Evolutionary conservation across 2,329 filamentous ascomycete species (phyloP).

Genomic region (Shiraia bambusicola): DNA sequence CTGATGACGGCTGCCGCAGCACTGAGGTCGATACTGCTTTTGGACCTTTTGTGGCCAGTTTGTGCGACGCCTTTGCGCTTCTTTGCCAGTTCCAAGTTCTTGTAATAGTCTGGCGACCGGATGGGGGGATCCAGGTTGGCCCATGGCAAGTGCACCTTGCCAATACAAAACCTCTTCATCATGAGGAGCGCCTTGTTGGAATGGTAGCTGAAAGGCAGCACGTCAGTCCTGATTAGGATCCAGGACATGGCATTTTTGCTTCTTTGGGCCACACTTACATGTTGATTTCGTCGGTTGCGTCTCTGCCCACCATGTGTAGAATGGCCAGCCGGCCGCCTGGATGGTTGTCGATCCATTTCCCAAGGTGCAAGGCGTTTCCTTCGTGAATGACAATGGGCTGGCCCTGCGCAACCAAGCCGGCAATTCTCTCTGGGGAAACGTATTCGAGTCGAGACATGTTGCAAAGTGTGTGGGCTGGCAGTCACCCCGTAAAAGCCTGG

Average conservation of each 20-base stretch:
- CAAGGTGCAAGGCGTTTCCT: constrained; percentile 57
- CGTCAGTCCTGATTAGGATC: constrained; percentile 20
- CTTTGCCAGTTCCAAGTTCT: constrained; percentile 21
- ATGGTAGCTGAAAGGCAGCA: constrained; percentile 56
- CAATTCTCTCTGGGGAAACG: constrained; percentile 51
- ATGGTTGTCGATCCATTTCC: constrained; percentile 60
- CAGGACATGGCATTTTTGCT: constrained; percentile 1
- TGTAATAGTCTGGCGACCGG: constrained; percentile 49
- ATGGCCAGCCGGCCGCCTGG: constrained; percentile 62
- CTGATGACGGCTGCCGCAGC: constrained; percentile 24
- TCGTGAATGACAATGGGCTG: constrained; percentile 59
- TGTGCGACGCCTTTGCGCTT: constrained; percentile 4
- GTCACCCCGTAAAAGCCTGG: not conserved
- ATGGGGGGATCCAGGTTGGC: constrained; percentile 62
- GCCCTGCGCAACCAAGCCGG: constrained; percentile 57
- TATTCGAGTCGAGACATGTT: constrained; percentile 31
- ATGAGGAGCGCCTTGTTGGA: constrained; percentile 54
- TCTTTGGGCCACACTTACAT: constrained; percentile 48
- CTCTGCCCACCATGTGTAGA: constrained; percentile 62
- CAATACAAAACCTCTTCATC: constrained; percentile 64
- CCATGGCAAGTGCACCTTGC: constrained; percentile 58
- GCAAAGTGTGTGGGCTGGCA: constrained; percentile 1
- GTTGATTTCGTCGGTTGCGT: constrained; percentile 62
- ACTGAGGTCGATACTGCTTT: constrained; percentile 32
- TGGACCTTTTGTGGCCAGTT: constrained; percentile 9